Evolutionary conservation across 2,329 filamentous ascomycete genomes (phyloP).

Genomic region (Phialophora chinensis): DNA sequence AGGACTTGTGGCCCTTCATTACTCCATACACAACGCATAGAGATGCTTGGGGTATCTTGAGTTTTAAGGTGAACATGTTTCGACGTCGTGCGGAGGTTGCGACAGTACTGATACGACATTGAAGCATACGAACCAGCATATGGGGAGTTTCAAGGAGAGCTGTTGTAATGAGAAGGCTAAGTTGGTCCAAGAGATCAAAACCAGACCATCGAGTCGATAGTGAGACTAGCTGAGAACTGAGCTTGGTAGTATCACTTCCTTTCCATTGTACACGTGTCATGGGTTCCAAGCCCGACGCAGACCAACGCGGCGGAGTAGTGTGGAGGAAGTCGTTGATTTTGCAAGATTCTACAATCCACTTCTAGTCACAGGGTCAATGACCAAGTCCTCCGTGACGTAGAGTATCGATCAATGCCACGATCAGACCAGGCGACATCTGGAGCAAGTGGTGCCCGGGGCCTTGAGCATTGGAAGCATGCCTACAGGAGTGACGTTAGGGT

Average conservation of each 20-base stretch:
- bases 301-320: background rate
- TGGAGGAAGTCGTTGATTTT: background rate
- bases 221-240: background rate
- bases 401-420: background rate
- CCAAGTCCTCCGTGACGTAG: background rate
- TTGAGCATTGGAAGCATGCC: background rate
- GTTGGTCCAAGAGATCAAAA: background rate
- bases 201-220: background rate
- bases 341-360: background rate
- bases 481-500: background rate
- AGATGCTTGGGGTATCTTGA: conserved; percentile 6
- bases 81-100: background rate
- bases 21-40: background rate
- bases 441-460: too few relatives aligned
- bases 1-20: background rate
- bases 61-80: conserved; percentile 4
- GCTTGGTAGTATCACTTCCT: background rate
- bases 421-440: background rate
- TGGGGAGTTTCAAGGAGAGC: background rate
- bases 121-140: background rate
- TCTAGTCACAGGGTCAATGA: background rate
- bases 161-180: background rate
- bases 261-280: background rate
- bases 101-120: conserved; percentile 1
- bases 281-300: background rate